A percentile compares a stretch with the other conserved stretches of the same genome.
Conservation (phyloP, 805 yeast genomes). For the Wickerhamiella lipophila region DNA sequence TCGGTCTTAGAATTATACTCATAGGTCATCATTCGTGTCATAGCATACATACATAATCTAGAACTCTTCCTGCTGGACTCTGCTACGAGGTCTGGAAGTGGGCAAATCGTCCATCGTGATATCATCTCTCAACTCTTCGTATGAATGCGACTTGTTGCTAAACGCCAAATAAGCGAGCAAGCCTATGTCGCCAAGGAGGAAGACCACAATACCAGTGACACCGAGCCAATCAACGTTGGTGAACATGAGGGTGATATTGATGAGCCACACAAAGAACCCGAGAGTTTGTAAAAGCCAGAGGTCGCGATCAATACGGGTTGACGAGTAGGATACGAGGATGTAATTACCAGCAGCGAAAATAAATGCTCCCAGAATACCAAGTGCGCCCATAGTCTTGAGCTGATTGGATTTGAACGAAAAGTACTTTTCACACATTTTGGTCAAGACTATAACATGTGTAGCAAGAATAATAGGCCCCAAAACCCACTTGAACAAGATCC, state of each 20-base stretch:
- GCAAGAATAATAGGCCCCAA: not conserved
- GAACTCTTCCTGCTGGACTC: conserved; percentile 9
- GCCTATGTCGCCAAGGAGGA: not conserved
- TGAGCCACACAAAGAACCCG: conserved; percentile 3
- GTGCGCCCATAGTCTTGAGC: conserved; percentile 4
- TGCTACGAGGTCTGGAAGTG: conserved; percentile 8
- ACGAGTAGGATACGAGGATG: not conserved
- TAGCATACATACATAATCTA: not conserved
- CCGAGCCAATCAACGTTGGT: conserved; percentile 9
- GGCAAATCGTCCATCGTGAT: conserved; percentile 7
- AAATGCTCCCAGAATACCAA: not conserved
- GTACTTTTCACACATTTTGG: not conserved
- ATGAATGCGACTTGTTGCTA: conserved; percentile 4
- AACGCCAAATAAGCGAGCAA: not conserved
- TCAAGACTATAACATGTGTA: not conserved
- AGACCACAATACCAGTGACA: not conserved
- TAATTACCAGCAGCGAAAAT: not conserved
- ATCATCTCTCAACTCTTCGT: conserved; percentile 9
- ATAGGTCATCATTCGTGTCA: not conserved
- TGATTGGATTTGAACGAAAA: not conserved
- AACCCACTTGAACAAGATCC: not conserved
- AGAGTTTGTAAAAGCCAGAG: conserved; percentile 8
- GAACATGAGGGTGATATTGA: conserved; percentile 8
- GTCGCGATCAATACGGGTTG: not conserved
- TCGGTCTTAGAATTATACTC: not conserved